These are phyloP conservation scores for Blastocystis sp. DNA, from an alignment of 352 stramenopile species.

Conservation along the genomic window DNA sequence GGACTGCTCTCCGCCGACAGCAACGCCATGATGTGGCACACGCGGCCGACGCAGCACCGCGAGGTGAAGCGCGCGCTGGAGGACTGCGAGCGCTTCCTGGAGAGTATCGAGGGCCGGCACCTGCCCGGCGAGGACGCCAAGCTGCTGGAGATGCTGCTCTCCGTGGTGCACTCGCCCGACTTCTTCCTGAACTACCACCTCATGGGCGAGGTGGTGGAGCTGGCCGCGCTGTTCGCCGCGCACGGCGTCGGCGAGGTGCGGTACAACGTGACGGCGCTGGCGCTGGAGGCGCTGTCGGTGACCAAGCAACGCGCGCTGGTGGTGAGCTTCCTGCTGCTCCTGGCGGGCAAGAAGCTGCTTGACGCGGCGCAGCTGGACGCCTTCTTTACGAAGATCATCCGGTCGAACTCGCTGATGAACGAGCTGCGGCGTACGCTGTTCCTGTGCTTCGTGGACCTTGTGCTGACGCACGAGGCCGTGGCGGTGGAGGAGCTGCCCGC, in stretches of 20 bases:
- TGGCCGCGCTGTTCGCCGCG: background rate
- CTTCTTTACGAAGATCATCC: background rate
- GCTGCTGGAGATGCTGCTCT: background rate
- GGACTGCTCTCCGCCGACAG: background rate
- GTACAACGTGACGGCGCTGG: background rate
- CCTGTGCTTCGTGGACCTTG: constrained; percentile 24
- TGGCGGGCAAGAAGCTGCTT: constrained; percentile 18
- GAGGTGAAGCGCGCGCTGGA: constrained; percentile 10
- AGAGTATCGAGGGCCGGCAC: background rate
- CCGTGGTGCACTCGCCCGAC: background rate
- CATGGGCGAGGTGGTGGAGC: background rate
- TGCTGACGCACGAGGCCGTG: constrained; percentile 29
- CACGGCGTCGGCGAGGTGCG: background rate
- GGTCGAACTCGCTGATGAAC: background rate
- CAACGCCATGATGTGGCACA: background rate
- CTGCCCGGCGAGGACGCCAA: no score
- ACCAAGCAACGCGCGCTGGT: background rate
- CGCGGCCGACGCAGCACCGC: background rate
- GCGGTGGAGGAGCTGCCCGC: constrained; percentile 4
- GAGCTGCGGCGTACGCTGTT: background rate
- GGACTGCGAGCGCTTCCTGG: background rate
- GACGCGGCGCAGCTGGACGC: background rate
- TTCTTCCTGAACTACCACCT: background rate
- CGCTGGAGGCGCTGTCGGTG: background rate
- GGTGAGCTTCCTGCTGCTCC: background rate